Conservation (phyloP, 2,329 filamentous ascomycete genomes). For the Xylaria hypoxylon region DNA sequence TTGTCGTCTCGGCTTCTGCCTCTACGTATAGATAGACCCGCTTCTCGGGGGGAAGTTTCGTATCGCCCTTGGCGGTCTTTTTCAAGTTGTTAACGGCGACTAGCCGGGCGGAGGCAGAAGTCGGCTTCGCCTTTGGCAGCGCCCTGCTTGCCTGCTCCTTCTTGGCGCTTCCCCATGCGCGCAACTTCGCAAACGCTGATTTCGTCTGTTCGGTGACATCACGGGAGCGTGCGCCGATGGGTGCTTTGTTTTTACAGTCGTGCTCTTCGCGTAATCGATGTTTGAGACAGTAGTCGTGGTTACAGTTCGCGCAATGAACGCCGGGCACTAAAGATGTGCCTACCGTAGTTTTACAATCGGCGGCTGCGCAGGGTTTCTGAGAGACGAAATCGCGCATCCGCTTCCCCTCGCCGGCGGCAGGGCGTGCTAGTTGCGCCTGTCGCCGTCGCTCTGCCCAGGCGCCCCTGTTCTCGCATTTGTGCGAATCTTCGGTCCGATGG, state of each 20-base stretch:
- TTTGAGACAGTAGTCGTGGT: constrained; percentile 80
- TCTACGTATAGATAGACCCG: constrained; percentile 92
- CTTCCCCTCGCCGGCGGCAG: constrained; percentile 66
- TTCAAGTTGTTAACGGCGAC: constrained; percentile 83
- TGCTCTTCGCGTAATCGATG: constrained; percentile 84
- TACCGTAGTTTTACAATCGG: constrained; percentile 76
- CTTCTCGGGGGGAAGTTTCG: constrained; percentile 82
- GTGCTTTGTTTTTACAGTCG: constrained; percentile 81
- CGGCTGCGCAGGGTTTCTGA: constrained; percentile 75
- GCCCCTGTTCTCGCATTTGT: constrained; percentile 73
- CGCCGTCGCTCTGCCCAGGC: constrained; percentile 71
- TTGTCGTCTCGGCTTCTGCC: constrained; percentile 86
- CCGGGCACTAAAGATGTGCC: constrained; percentile 75
- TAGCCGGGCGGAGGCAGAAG: constrained; percentile 71
- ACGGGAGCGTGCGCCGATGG: constrained; percentile 61
- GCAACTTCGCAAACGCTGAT: constrained; percentile 80
- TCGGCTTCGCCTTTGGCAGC: constrained; percentile 72
- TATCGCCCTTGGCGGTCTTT: constrained; percentile 89
- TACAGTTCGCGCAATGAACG: constrained; percentile 78
- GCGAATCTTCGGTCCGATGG: constrained; percentile 86
- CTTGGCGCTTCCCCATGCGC: constrained; percentile 83
- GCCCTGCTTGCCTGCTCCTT: constrained; percentile 69
- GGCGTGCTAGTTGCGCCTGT: constrained; percentile 64
- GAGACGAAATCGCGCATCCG: constrained; percentile 65
- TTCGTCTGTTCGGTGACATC: constrained; percentile 72